Evolutionary conservation across 495 filamentous ascomycete species (phyloP).

Genomic region (Talaromyces liani): DNA sequence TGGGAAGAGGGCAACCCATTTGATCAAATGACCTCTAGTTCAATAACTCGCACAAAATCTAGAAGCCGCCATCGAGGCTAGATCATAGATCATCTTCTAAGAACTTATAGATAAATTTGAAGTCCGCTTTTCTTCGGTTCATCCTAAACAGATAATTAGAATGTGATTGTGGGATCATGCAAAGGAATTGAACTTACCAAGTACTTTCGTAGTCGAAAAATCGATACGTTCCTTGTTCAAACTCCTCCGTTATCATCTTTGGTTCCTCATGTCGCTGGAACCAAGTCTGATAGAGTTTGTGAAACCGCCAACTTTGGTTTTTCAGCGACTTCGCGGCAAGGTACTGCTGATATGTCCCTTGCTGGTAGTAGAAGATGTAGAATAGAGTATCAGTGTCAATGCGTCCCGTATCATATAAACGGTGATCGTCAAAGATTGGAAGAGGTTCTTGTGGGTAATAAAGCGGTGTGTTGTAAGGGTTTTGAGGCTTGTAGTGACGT

Average conservation of each 20-base stretch:
- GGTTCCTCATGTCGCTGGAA: slow-evolving; percentile 98
- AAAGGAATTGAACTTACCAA: slow-evolving; percentile 57
- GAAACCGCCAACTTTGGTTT: slow-evolving; percentile 95
- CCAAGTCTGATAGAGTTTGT: slow-evolving; percentile 99
- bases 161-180: slow-evolving; percentile 5
- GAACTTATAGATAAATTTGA: slow-evolving; percentile 98
- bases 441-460: slow-evolving; percentile 92
- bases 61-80: background rate
- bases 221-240: slow-evolving; percentile 94
- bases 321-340: slow-evolving; percentile 94
- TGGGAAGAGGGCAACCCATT: background rate
- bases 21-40: background rate
- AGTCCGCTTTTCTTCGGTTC: slow-evolving; percentile 97
- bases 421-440: slow-evolving; percentile 81
- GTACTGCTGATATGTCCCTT: slow-evolving; percentile 92
- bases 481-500: slow-evolving; percentile 73
- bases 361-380: slow-evolving; percentile 98
- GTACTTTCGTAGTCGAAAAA: slow-evolving; percentile 99
- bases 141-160: slow-evolving; percentile 57
- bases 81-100: slow-evolving; percentile 80
- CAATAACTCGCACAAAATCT: background rate
- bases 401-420: slow-evolving; percentile 63
- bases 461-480: slow-evolving; percentile 66
- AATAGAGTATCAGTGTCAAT: slow-evolving; percentile 97
- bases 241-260: slow-evolving; percentile 96